Percentiles rank a stretch among this genome's conserved stretches.
phyloP scores from a whole-genome alignment of 73 alveolate genomes.

The Paramecium primaurelia region DNA sequence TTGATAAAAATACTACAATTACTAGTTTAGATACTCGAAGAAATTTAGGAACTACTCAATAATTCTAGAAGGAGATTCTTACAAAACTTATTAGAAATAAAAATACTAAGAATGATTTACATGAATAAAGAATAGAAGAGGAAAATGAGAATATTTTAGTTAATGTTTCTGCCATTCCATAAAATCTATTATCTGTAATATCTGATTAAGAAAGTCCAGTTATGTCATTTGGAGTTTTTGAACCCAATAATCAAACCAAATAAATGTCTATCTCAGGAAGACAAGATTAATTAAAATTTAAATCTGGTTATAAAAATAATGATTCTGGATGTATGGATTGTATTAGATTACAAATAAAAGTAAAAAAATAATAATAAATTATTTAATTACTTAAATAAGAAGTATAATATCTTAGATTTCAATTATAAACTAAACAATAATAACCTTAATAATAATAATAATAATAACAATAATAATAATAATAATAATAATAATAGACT shows the following conservation, averaged over 20 bases:
- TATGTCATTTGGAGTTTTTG: conserved; percentile 44
- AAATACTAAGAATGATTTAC: neutral
- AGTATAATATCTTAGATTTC: neutral
- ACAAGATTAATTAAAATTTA: neutral
- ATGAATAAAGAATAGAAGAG: neutral
- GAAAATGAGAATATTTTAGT: conserved; percentile 17
- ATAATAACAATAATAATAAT: neutral
- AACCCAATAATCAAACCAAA: neutral
- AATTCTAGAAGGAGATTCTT: neutral
- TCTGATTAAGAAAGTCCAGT: conserved; percentile 51
- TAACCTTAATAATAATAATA: neutral
- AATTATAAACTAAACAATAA: neutral
- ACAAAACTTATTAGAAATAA: neutral
- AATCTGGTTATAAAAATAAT: neutral
- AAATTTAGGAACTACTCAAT: neutral
- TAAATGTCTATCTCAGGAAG: neutral
- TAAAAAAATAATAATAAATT: neutral
- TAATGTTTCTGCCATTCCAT: conserved; percentile 36
- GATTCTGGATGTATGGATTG: neutral
- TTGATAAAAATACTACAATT: neutral
- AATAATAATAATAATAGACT: neutral
- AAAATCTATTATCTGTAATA: neutral
- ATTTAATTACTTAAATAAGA: neutral
- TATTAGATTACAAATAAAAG: neutral
- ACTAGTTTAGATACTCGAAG: neutral